These are phyloP conservation scores for Ogataea saltuana DNA, from an alignment of 805 yeast genomes.

Conservation along the genomic window DNA sequence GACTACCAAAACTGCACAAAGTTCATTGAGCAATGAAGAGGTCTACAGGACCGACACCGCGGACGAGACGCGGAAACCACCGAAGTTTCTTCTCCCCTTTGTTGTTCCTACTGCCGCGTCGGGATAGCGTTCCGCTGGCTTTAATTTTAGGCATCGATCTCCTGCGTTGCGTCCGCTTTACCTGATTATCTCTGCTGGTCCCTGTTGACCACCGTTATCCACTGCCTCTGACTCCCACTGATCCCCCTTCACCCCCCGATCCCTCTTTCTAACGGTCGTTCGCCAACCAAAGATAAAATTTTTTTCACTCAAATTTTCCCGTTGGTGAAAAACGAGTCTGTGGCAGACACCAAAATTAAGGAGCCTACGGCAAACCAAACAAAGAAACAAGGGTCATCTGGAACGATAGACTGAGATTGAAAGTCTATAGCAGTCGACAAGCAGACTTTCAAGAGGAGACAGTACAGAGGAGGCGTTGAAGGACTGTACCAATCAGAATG, in stretches of 20 bases:
- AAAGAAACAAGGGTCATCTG: neutral
- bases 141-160: too few relatives aligned
- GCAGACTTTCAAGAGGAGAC: slow-evolving; percentile 3
- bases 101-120: too few relatives aligned
- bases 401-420: slow-evolving; percentile 1
- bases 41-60: too few relatives aligned
- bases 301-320: slow-evolving; percentile 7
- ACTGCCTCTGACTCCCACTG: neutral
- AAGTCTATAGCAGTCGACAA: slow-evolving; percentile 4
- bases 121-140: too few relatives aligned
- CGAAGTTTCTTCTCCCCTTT: too few relatives aligned
- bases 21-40: too few relatives aligned
- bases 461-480: neutral
- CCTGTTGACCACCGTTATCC: neutral
- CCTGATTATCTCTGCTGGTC: too few relatives aligned
- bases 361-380: neutral
- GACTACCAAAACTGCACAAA: too few relatives aligned
- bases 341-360: slow-evolving; percentile 1
- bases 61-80: too few relatives aligned
- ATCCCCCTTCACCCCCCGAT: too few relatives aligned
- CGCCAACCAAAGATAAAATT: neutral
- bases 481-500: slow-evolving; percentile 43
- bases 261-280: too few relatives aligned
- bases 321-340: slow-evolving; percentile 1
- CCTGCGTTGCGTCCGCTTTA: too few relatives aligned